Evolutionary conservation across 371 early-diverging fungal species (phyloP).

Genomic region (Mortierella sp.): DNA sequence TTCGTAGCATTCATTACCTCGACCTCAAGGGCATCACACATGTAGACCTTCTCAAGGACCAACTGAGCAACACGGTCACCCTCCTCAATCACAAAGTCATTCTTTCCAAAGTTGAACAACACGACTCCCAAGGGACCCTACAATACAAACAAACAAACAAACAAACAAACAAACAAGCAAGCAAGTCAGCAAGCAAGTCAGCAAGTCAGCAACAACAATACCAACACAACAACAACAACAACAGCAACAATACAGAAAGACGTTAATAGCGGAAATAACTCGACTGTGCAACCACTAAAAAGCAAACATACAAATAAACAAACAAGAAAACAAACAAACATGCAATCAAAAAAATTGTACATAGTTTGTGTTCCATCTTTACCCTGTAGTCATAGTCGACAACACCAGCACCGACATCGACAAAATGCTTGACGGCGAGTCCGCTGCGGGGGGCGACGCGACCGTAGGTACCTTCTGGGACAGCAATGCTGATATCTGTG

Average conservation of each 20-base stretch:
- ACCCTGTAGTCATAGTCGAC: constrained; percentile 98
- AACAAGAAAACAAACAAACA: not conserved
- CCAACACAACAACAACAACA: no score
- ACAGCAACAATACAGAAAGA: not conserved
- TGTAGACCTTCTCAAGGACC: constrained; percentile 89
- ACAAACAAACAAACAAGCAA: not conserved
- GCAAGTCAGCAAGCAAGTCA: not conserved
- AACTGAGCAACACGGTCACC: constrained; percentile 99
- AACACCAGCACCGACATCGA: constrained; percentile 98
- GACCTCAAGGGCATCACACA: constrained; percentile 86
- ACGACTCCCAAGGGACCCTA: constrained; percentile 82
- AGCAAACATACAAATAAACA: no score
- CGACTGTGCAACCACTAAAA: no score
- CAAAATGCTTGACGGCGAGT: constrained; percentile 91
- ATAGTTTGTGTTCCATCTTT: constrained; percentile 18
- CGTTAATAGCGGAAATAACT: no score
- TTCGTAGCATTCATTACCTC: constrained; percentile 60
- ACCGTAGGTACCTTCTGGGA: constrained; percentile 93
- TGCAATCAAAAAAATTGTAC: not conserved
- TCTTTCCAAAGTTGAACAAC: constrained; percentile 92
- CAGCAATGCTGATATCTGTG: constrained; percentile 87
- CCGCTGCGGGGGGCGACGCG: constrained; percentile 97
- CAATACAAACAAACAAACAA: no score
- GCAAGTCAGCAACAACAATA: no score
- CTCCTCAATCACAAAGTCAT: constrained; percentile 82